phyloP scores from a whole-genome alignment of 2,329 filamentous ascomycete genomes.

The Aspergillus sp. region DNA sequence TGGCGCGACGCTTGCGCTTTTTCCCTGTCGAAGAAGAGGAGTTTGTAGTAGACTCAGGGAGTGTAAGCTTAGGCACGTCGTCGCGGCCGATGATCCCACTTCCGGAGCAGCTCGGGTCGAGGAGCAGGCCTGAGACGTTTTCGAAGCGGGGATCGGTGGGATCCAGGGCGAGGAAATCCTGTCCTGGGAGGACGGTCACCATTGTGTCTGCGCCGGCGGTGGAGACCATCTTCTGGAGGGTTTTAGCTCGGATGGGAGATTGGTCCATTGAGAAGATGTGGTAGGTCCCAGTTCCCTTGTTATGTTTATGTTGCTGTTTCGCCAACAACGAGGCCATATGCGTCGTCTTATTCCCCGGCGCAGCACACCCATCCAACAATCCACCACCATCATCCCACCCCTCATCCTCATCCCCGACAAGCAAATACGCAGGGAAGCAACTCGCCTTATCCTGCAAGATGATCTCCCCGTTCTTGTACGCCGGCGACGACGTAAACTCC shows the following conservation, averaged over 20 bases:
- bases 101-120: slow-evolving; percentile 94
- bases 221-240: slow-evolving; percentile 80
- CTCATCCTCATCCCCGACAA: slow-evolving; percentile 64
- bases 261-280: slow-evolving; percentile 56
- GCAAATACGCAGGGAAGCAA: slow-evolving; percentile 89
- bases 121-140: slow-evolving; percentile 75
- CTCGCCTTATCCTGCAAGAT: slow-evolving; percentile 97
- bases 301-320: slow-evolving; percentile 12
- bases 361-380: slow-evolving; percentile 89
- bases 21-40: slow-evolving; percentile 28
- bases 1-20: slow-evolving; percentile 46
- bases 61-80: slow-evolving; percentile 68
- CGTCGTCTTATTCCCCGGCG: slow-evolving; percentile 96
- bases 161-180: slow-evolving; percentile 80
- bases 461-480: slow-evolving; percentile 75
- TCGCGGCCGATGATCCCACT: slow-evolving; percentile 92
- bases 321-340: slow-evolving; percentile 76
- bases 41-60: slow-evolving; percentile 48
- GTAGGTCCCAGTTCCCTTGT: slow-evolving; percentile 25
- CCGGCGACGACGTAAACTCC: slow-evolving; percentile 71
- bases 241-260: slow-evolving; percentile 62
- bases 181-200: slow-evolving; percentile 69
- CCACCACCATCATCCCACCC: slow-evolving; percentile 61
- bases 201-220: slow-evolving; percentile 69
- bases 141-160: slow-evolving; percentile 63